Evolutionary conservation across 306 rosid species (phyloP).

Genomic region (Luffa acutangula): DNA sequence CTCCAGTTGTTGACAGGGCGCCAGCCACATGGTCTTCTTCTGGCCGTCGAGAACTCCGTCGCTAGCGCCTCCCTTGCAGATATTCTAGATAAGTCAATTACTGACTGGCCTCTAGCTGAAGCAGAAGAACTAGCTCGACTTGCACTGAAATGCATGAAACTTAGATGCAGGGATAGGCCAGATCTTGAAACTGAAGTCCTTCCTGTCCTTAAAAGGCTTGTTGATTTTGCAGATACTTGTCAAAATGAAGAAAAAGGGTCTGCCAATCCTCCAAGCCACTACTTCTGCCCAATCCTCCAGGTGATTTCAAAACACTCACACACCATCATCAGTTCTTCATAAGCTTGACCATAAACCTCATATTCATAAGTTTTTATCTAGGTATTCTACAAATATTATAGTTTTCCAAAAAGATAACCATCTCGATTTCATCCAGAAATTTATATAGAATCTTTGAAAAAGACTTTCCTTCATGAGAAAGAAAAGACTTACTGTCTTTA

Average conservation of each 20-base stretch:
- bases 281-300: slow-evolving; percentile 93
- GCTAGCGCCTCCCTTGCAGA: slow-evolving; percentile 38
- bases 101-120: slow-evolving; percentile 77
- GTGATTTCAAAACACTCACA: slow-evolving; percentile 21
- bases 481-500: no score
- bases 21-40: slow-evolving; percentile 52
- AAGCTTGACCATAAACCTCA: background rate
- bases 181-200: slow-evolving; percentile 84
- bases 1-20: slow-evolving; percentile 67
- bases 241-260: slow-evolving; percentile 24
- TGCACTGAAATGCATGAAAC: slow-evolving; percentile 58
- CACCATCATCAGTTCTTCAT: background rate
- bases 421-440: no score
- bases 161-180: slow-evolving; percentile 94
- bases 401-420: no score
- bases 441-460: no score
- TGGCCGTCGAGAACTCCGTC: slow-evolving; percentile 52
- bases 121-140: slow-evolving; percentile 55
- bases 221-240: slow-evolving; percentile 40
- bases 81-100: slow-evolving; percentile 55
- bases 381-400: no score
- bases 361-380: no score
- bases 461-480: no score
- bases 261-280: slow-evolving; percentile 53
- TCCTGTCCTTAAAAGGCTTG: slow-evolving; percentile 58